phyloP scores from a whole-genome alignment of 2,329 filamentous ascomycete species.

The Fusarium fracticaudum region DNA sequence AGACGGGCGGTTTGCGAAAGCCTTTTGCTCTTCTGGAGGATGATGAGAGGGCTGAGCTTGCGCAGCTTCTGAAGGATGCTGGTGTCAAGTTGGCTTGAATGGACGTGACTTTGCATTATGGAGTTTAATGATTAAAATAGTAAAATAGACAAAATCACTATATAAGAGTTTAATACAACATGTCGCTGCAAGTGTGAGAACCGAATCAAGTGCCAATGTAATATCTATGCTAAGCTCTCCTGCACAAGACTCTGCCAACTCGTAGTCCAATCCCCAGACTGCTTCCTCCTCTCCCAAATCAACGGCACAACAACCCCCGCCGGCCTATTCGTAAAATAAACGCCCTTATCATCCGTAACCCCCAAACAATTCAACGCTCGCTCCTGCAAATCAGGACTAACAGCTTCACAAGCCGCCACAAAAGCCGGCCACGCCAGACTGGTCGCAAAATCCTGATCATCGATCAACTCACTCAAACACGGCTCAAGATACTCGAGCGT shows the following conservation, averaged over 20 bases:
- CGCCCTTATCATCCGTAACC: constrained; percentile 42
- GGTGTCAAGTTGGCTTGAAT: constrained; percentile 44
- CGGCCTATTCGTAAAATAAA: constrained; percentile 42
- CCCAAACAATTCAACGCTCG: constrained; percentile 36
- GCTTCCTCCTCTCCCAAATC: constrained; percentile 44
- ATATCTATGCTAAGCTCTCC: constrained; percentile 10
- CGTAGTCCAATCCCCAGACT: constrained; percentile 44
- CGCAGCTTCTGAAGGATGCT: constrained; percentile 49
- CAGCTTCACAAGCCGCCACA: constrained; percentile 55
- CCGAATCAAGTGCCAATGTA: not conserved
- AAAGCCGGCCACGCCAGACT: constrained; percentile 56
- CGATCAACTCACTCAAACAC: constrained; percentile 45
- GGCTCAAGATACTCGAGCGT: constrained; percentile 50
- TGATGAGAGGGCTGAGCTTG: constrained; percentile 48
- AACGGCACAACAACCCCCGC: constrained; percentile 42
- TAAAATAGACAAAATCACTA: constrained; percentile 1
- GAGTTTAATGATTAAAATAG: constrained; percentile 5
- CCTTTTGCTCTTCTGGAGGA: constrained; percentile 53
- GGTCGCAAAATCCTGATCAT: constrained; percentile 50
- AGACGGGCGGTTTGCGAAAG: constrained; percentile 59
- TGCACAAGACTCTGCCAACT: constrained; percentile 42
- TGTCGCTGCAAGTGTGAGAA: not conserved
- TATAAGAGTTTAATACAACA: no score
- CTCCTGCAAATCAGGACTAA: constrained; percentile 48
- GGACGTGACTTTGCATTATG: not conserved